Base-by-base conservation (phyloP, 169 alveolate species). In the Cryptosporidium felis region DNA sequence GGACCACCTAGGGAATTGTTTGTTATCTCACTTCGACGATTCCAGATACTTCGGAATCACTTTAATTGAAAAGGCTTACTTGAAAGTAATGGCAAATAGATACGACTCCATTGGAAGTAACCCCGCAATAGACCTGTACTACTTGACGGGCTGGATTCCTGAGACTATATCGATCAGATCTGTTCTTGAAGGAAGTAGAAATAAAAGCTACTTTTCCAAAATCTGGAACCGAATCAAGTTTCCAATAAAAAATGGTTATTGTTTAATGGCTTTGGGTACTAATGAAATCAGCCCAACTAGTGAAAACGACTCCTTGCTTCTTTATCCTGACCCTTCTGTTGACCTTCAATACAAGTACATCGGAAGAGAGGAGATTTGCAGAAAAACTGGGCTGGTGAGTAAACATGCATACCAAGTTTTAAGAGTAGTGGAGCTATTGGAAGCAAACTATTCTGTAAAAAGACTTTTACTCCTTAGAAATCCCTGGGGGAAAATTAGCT, bases 71-170 rank as follows among this genome's bases (percentile, higher is more conserved):
- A 96, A 95, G 82, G 97, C 98, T 12, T 95, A 94, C 81, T 94
- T 95, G 30, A 94, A 95, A 62, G 82, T 95, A 38, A 93, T 93
- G 92, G 97, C 96, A 8, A 93, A 94, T 60, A 92, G 96, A 16
- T 96, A 96, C 60, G 92, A 94, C 61, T 94, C 96, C 82, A 89
- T 90, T 61, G 98, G 98, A 5, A 92, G 97, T 41, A 96, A 96
- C 89, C 97, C 98, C 1, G 96, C 97, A 23, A 92, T 96, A 16
- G 98, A 96, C 82, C 91, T 95, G 47, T 96, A 93, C 89, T 94
- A 93, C 62, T 80, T 95, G 26, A 95, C 98, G 1, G 98, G 97
- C 4, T 96, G 98, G 98, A 93, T 96, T 23, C 98, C 98, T 3
- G 98, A 94, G 59, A 95, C 94, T 5, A 91, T 92, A 47, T 89